These are phyloP conservation scores for Solanum rostratum DNA, from an alignment of 257 asterid genomes.

Conservation along the genomic window DNA sequence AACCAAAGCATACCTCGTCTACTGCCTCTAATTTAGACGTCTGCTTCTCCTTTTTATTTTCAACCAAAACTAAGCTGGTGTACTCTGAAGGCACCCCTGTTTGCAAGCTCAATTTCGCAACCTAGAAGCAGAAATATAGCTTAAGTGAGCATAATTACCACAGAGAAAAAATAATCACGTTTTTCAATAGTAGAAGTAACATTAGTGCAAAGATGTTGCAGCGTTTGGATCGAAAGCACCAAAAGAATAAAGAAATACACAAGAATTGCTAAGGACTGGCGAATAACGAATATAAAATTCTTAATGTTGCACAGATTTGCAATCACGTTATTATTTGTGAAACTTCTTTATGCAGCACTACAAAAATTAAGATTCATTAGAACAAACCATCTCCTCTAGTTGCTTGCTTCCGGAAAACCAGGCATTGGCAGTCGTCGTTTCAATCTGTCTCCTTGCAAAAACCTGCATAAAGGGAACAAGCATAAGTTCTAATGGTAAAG, in stretches of 20 bases:
- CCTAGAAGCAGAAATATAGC: conserved; percentile 21
- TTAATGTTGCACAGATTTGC: background rate
- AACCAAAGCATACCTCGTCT: conserved; percentile 29
- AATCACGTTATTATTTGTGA: background rate
- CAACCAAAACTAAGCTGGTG: conserved; percentile 47
- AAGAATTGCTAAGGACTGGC: background rate
- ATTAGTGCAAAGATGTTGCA: background rate
- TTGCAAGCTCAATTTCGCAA: conserved; percentile 53
- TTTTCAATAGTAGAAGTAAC: background rate
- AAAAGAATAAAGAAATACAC: background rate
- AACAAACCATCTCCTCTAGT: conserved; percentile 55
- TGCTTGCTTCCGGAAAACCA: conserved; percentile 69
- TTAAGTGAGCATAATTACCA: background rate
- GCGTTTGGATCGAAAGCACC: background rate
- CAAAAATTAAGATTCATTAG: background rate
- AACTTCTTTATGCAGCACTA: background rate
- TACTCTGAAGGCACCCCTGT: conserved; percentile 61
- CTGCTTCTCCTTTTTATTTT: conserved; percentile 27
- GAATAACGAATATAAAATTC: background rate
- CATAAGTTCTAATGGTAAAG: background rate
- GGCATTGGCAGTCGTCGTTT: conserved; percentile 48
- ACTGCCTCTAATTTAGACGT: conserved; percentile 18
- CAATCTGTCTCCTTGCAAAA: conserved; percentile 51
- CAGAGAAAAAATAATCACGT: background rate
- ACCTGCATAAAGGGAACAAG: conserved; percentile 23